Evolutionary conservation across 23 red algal genomes (phyloP), one percentile per base, ranked within the genome.

Genomic region (Gracilaria gracilis): DNA sequence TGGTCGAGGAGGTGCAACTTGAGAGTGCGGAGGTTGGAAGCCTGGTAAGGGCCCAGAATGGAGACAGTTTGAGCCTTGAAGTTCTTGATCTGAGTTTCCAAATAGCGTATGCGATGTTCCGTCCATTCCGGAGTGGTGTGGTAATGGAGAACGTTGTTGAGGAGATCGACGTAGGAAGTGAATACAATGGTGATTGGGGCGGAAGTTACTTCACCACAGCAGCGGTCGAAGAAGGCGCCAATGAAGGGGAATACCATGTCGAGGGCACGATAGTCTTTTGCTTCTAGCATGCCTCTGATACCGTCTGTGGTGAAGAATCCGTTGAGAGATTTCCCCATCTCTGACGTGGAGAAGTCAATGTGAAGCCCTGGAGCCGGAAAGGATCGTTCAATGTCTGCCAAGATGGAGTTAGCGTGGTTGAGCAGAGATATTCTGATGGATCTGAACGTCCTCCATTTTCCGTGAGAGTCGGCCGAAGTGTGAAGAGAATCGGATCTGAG

Each of bases 231-330:
- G 35, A 67, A 70, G 9, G 81, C 81, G 20, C 59, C 81, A 7
- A 85, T 48, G 57, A 85, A 85, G 15, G 81, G 81, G 81, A 67
- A 40, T 1, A 86, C 82, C 82, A 86, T 86, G 82, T 86, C 82
- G 39, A 86, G 61, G 36, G 61, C 66, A 17, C 62, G 70, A 42
- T 57, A 88, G 65, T 88, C 84, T 57, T 88, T 77, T 38, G 67
- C 84, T 33, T 88, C 84, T 28, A 88, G 8, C 66, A 88, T 88
- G 42, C 84, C 4, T 48, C 25, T 28, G 27, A 88, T 44, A 13
- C 67, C 84, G 37, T 75, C 70, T 1, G 0, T 28, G 24, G 61
- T 88, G 84, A 75, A 88, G 47, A 81, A 59, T 2, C 76, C 13
- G 46, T 81, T 59, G 28, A 50, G 76, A 57, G 57, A 9, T 21